Conservation (phyloP, 495 filamentous ascomycete species). For the Endocarpon pusillum region DNA sequence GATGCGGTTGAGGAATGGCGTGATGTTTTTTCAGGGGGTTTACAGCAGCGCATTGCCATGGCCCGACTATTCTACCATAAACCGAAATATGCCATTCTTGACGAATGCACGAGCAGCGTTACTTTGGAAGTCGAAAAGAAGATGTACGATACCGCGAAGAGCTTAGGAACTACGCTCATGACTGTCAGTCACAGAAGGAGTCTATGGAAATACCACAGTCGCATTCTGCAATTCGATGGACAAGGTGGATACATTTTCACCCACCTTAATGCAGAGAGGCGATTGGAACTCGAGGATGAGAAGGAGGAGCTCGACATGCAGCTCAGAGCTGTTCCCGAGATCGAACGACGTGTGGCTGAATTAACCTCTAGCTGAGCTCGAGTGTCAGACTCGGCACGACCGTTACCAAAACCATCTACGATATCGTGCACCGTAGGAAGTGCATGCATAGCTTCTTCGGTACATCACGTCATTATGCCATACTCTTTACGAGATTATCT, state of each 20-base stretch:
- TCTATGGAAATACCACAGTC: constrained; percentile 89
- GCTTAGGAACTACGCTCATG: constrained; percentile 82
- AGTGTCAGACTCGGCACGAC: too few relatives aligned
- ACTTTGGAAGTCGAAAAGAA: constrained; percentile 84
- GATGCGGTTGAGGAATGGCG: constrained; percentile 95
- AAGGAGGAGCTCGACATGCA: constrained; percentile 84
- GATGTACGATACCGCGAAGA: constrained; percentile 95
- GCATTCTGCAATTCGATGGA: constrained; percentile 92
- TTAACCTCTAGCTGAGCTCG: too few relatives aligned
- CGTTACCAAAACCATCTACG: too few relatives aligned
- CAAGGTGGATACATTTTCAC: constrained; percentile 86
- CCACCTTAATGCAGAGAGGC: constrained; percentile 70
- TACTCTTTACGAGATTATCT: too few relatives aligned
- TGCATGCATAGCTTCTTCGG: too few relatives aligned
- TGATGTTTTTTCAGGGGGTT: constrained; percentile 70
- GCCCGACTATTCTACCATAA: constrained; percentile 89
- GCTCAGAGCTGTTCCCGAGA: constrained; percentile 67
- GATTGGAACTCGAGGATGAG: constrained; percentile 83
- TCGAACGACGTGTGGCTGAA: constrained; percentile 71
- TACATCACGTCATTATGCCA: too few relatives aligned
- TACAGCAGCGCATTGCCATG: constrained; percentile 97
- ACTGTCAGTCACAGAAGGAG: constrained; percentile 83
- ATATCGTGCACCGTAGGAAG: too few relatives aligned
- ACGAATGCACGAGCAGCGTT: constrained; percentile 89
- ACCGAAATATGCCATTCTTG: constrained; percentile 78